These are phyloP conservation scores for Pleurotus sapidus DNA, from an alignment of 768 basidiomycete species.

Conservation along the genomic window DNA sequence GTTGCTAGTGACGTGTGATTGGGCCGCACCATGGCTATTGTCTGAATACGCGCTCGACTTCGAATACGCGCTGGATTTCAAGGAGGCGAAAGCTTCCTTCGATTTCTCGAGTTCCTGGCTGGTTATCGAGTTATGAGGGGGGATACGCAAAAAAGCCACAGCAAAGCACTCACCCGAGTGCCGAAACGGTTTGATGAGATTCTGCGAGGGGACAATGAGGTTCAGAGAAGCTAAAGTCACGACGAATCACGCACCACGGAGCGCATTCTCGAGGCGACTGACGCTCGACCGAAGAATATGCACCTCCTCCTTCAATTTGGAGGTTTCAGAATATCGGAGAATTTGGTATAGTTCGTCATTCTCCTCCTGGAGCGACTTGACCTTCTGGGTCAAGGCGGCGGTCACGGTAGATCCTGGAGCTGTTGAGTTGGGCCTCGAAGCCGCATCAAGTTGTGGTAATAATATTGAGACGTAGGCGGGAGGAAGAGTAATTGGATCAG, in stretches of 20 bases:
- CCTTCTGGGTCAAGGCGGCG: conserved; percentile 74
- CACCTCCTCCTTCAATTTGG: conserved; percentile 80
- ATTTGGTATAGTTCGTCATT: conserved; percentile 85
- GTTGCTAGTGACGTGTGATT: conserved; percentile 10
- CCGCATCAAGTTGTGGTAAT: conserved; percentile 59
- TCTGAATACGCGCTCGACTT: neutral
- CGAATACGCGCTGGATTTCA: neutral
- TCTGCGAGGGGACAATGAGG: conserved; percentile 38
- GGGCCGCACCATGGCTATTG: neutral
- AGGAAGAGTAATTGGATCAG: conserved; percentile 68
- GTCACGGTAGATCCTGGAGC: conserved; percentile 51
- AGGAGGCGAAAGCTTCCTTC: conserved; percentile 49
- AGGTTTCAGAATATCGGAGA: conserved; percentile 71
- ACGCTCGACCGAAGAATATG: conserved; percentile 66
- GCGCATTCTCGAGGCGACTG: conserved; percentile 66
- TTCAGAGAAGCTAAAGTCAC: conserved; percentile 1
- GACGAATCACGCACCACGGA: conserved; percentile 55
- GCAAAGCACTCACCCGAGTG: conserved; percentile 61
- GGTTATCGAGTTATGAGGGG: conserved; percentile 10
- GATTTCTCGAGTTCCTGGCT: conserved; percentile 80
- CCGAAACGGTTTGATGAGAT: conserved; percentile 69
- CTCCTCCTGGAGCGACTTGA: conserved; percentile 75
- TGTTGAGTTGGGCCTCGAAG: conserved; percentile 24
- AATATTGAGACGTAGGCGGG: conserved; percentile 67
- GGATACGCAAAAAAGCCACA: conserved; percentile 8